Percentiles rank a stretch among this genome's conserved stretches.
Conservation (phyloP, 305 asterid species). For the Solanum hybrid region DNA sequence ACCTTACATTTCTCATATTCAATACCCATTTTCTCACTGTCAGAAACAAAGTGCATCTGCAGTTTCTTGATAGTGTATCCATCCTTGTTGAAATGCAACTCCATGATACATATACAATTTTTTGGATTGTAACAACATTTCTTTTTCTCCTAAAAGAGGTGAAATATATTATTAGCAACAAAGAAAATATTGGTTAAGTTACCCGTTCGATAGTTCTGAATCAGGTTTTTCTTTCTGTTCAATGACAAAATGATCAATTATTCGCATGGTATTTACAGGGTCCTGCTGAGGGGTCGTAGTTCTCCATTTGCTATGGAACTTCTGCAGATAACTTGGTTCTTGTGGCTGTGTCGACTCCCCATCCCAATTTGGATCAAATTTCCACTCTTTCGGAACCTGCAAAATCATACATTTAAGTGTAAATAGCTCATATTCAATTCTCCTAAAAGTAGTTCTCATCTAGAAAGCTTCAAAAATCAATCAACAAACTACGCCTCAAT, state of each 20-base stretch:
- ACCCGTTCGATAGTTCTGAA: slow-evolving; percentile 31
- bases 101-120: slow-evolving; percentile 57
- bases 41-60: no score
- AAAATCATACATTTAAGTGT: slow-evolving; percentile 2
- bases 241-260: slow-evolving; percentile 73
- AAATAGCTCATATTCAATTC: background rate
- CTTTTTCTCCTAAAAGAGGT: slow-evolving; percentile 41
- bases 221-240: slow-evolving; percentile 38
- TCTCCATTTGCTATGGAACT: slow-evolving; percentile 85
- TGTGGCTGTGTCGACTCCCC: slow-evolving; percentile 51
- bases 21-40: no score
- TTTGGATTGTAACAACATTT: slow-evolving; percentile 29
- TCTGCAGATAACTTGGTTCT: slow-evolving; percentile 49
- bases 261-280: slow-evolving; percentile 61
- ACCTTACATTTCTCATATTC: no score
- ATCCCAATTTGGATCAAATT: slow-evolving; percentile 85
- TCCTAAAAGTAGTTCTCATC: background rate
- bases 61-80: slow-evolving; percentile 71
- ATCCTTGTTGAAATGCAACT: slow-evolving; percentile 78
- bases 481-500: background rate
- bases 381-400: slow-evolving; percentile 97
- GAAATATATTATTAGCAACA: slow-evolving; percentile 46
- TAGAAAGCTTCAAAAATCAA: background rate
- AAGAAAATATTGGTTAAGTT: slow-evolving; percentile 50
- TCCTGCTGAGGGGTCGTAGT: slow-evolving; percentile 60